Evolutionary conservation across 495 filamentous ascomycete species (phyloP), one percentile per base, ranked within the genome.

Genomic region (Penicillium paxilli): DNA sequence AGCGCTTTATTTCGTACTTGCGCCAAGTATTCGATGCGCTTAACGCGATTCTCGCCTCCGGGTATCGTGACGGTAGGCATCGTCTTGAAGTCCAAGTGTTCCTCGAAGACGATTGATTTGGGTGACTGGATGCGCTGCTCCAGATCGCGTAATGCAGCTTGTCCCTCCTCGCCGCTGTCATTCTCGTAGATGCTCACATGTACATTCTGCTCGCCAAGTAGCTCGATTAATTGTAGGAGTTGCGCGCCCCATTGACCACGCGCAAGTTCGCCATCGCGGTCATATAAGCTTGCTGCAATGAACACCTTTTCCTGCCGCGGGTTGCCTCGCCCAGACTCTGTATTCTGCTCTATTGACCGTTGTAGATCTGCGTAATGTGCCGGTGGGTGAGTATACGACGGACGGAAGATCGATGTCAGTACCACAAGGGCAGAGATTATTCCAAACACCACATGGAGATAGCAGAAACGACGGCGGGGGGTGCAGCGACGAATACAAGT

Each of bases 1-100:
- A 94, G 68, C 5, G 87, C 90, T 33, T 82, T 82, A 64, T 94
- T 94, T 51, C 89, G 81, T 24, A 89, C 82, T 62, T 89, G 86
- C 11, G 90, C 86, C n/a, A 92, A 73, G 60, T 85, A 92, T 32
- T 86, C 83, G 21, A 92, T 86, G 26, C 90, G 84, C 60, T 89
- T 89, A 22, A 86, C 69, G 12, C 84, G 78, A 21, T 72, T 73
- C 28, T 79, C 75, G 10, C 88, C 88, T 17, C 79, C 79, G 4
- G 87, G 86, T 11, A 88, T 64, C 10, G 70, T 80, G 33, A 89
- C 77, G 21, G 75, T 76, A 0, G 79, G 79, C 2, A 91, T 69
- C 1, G 64, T 69, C 4, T 68, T 65, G 21, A 83, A 52, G 26
- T 80, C 71, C 22, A 89, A 55, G 45, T 84, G 76, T 7, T 80